phyloP scores from a whole-genome alignment of 1,284 basidiomycete species.

The Erythrobasidium hasegawianum region DNA sequence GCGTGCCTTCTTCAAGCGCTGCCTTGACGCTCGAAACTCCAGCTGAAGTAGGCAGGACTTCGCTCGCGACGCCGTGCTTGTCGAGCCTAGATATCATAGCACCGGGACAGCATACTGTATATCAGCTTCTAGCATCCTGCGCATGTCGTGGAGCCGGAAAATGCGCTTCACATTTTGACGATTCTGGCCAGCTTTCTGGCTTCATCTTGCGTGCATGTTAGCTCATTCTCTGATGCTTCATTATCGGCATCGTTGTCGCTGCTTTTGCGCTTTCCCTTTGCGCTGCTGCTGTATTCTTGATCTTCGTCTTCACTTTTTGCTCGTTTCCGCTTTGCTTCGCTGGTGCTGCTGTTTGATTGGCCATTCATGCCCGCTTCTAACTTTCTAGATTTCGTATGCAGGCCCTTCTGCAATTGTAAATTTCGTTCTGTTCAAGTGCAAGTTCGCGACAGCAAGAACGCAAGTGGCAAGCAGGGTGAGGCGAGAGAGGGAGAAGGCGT shows the following conservation, averaged over 20 bases:
- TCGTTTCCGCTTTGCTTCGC: background rate
- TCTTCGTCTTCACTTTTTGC: background rate
- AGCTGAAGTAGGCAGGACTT: slow-evolving; percentile 20
- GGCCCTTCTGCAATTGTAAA: too few relatives aligned
- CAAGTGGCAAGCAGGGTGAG: too few relatives aligned
- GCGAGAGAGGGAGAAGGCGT: too few relatives aligned
- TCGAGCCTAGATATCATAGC: slow-evolving; percentile 13
- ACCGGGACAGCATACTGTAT: background rate
- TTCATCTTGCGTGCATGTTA: slow-evolving; percentile 7
- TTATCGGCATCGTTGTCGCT: background rate
- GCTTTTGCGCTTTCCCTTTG: slow-evolving; percentile 8
- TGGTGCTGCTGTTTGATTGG: background rate
- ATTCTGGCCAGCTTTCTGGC: slow-evolving; percentile 8
- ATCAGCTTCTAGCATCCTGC: background rate
- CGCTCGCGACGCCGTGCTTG: slow-evolving; percentile 23
- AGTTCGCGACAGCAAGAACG: too few relatives aligned
- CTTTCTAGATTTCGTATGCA: background rate
- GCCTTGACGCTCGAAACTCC: slow-evolving; percentile 17
- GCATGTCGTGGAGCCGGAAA: background rate
- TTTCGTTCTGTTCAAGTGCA: too few relatives aligned
- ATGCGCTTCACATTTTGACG: slow-evolving; percentile 12
- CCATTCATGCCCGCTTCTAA: background rate
- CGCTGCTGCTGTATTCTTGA: background rate
- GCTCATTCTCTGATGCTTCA: slow-evolving; percentile 15
- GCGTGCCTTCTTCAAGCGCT: slow-evolving; percentile 3